Conservation (phyloP, 768 basidiomycete species). For the Hysterangium stoloniferum region DNA sequence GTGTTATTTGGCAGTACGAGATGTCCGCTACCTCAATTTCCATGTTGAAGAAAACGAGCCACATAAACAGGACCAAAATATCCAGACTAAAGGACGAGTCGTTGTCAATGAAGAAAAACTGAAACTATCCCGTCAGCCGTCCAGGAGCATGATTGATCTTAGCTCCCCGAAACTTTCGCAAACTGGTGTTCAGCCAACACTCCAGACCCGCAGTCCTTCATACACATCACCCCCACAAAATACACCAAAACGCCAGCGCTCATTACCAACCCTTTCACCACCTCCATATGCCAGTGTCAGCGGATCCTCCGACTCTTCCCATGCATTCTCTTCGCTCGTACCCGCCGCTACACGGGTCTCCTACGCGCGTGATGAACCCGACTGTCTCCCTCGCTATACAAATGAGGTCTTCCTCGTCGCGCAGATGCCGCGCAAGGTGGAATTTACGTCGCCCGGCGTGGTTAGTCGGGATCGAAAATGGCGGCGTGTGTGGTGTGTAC, state of each 20-base stretch:
- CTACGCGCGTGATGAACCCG: slow-evolving; percentile 75
- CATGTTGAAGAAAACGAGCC: not conserved
- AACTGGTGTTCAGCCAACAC: too few relatives aligned
- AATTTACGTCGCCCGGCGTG: slow-evolving; percentile 77
- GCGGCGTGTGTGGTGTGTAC: slow-evolving; percentile 78
- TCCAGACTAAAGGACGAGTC: not conserved
- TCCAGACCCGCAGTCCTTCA: too few relatives aligned
- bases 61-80: not conserved
- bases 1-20: not conserved
- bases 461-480: slow-evolving; percentile 90
- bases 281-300: not conserved
- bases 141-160: slow-evolving; percentile 11
- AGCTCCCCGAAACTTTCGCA: too few relatives aligned
- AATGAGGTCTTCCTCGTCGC: slow-evolving; percentile 78
- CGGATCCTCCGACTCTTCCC: not conserved
- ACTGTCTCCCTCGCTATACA: slow-evolving; percentile 72
- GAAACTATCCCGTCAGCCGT: not conserved
- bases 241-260: slow-evolving; percentile 6
- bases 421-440: slow-evolving; percentile 85
- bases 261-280: slow-evolving; percentile 7
- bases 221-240: not conserved
- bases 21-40: not conserved
- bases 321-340: slow-evolving; percentile 21
- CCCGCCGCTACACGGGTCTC: slow-evolving; percentile 13
- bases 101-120: not conserved